Evolutionary conservation across 176 grass and related monocot species (phyloP).

Genomic region (Avena atlantica): DNA sequence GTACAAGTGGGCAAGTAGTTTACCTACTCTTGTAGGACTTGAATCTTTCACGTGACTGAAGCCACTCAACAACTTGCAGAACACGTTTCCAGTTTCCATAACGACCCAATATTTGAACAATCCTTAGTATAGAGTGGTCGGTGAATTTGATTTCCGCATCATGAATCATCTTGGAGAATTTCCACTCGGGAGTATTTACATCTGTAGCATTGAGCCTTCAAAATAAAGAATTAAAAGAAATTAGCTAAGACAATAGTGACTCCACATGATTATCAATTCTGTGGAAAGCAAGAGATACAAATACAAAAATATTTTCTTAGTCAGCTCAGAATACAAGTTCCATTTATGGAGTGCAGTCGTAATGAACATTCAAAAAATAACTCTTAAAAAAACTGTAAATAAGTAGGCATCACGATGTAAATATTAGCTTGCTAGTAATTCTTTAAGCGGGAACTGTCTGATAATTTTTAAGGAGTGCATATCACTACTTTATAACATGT

Average conservation of each 20-base stretch:
- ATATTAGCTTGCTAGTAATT: background rate
- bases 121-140: conserved; percentile 83
- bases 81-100: conserved; percentile 89
- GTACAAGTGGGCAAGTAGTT: conserved; percentile 12
- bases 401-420: background rate
- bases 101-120: conserved; percentile 83
- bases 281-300: conserved; percentile 12
- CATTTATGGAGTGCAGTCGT: background rate
- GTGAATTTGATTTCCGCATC: conserved; percentile 85
- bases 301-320: background rate
- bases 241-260: conserved; percentile 13
- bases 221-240: conserved; percentile 51
- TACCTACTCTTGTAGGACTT: conserved; percentile 90
- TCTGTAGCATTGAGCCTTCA: conserved; percentile 92
- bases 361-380: background rate
- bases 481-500: background rate
- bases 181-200: conserved; percentile 90
- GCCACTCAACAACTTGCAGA: conserved; percentile 95
- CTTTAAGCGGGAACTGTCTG: background rate
- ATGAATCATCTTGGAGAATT: conserved; percentile 94
- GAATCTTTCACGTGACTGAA: conserved; percentile 91
- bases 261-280: background rate
- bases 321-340: conserved; percentile 12
- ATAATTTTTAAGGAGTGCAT: background rate
- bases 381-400: background rate